These are phyloP conservation scores for Mucor irregularis DNA, from an alignment of 371 early-diverging fungal species.

Conservation along the genomic window DNA sequence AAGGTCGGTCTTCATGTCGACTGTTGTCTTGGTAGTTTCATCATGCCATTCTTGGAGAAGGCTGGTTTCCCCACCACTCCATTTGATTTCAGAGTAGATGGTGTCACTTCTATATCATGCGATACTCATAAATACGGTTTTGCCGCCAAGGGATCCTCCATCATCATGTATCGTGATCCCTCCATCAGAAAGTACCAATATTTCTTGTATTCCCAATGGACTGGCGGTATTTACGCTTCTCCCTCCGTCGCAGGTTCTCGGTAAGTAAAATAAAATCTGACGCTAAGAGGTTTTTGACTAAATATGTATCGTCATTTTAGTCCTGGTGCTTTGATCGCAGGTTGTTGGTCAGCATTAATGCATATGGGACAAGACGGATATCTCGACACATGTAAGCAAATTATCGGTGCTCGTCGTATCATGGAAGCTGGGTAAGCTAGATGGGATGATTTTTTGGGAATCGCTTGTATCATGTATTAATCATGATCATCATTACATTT, in stretches of 20 bases:
- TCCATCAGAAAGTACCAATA: constrained; percentile 88
- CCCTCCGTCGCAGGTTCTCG: constrained; percentile 93
- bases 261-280: constrained; percentile 20
- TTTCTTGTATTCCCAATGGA: constrained; percentile 89
- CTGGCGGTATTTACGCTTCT: constrained; percentile 95
- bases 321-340: constrained; percentile 94
- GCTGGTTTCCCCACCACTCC: constrained; percentile 83
- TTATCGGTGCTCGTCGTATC: constrained; percentile 74
- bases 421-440: constrained; percentile 54
- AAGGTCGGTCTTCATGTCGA: constrained; percentile 93
- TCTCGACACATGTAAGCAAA: constrained; percentile 75
- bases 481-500: neutral
- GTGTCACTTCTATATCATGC: constrained; percentile 94
- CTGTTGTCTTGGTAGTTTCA: constrained; percentile 95
- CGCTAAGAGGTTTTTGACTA: too few species aligned
- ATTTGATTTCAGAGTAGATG: constrained; percentile 91
- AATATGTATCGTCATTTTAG: too few species aligned
- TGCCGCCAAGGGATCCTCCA: constrained; percentile 97
- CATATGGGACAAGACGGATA: constrained; percentile 89
- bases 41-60: constrained; percentile 91
- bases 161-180: constrained; percentile 86
- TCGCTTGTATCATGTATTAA: neutral
- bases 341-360: constrained; percentile 94
- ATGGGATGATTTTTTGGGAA: neutral
- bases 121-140: constrained; percentile 98